phyloP scores from a whole-genome alignment of 192 early-diverging fungal species.

The Spizellomyces sp. region DNA sequence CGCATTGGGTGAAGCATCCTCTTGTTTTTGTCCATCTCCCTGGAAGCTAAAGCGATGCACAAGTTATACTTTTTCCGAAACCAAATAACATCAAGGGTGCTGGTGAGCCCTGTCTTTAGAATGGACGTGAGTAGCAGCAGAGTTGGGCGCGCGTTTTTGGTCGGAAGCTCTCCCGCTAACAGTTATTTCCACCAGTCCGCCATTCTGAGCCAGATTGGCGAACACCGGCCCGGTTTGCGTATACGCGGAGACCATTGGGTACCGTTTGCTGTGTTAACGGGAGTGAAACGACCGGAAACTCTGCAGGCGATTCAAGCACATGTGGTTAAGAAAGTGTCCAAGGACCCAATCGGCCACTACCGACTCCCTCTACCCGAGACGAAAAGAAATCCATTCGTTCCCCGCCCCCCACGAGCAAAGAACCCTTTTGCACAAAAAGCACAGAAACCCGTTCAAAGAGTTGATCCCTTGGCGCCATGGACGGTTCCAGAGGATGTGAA shows the following conservation, averaged over 20 bases:
- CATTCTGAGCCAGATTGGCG: slow-evolving; percentile 46
- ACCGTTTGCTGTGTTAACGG: slow-evolving; percentile 51
- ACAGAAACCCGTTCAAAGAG: slow-evolving; percentile 6
- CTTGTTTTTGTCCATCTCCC: no score
- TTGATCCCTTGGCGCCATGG: slow-evolving; percentile 26
- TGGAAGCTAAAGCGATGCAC: slow-evolving; percentile 2
- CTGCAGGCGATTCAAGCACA: slow-evolving; percentile 2
- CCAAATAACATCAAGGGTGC: slow-evolving; percentile 46
- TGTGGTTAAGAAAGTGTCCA: no score
- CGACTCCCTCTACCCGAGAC: slow-evolving; percentile 28
- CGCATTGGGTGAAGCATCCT: no score
- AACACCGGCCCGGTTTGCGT: slow-evolving; percentile 37
- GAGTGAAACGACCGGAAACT: slow-evolving; percentile 12
- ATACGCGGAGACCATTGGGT: slow-evolving; percentile 55
- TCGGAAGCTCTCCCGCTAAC: background rate
- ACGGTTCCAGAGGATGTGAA: slow-evolving; percentile 37
- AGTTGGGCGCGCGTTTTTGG: background rate
- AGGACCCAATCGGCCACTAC: slow-evolving; percentile 1
- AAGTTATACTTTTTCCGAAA: slow-evolving; percentile 56
- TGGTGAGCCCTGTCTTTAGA: slow-evolving; percentile 41
- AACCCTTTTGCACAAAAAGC: slow-evolving; percentile 5
- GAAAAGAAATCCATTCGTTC: slow-evolving; percentile 7
- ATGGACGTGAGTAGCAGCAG: slow-evolving; percentile 32
- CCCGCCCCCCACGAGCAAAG: background rate
- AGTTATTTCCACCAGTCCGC: slow-evolving; percentile 6